Evolutionary conservation across 805 yeast genomes (phyloP).

Genomic region (Torulaspora indica): DNA sequence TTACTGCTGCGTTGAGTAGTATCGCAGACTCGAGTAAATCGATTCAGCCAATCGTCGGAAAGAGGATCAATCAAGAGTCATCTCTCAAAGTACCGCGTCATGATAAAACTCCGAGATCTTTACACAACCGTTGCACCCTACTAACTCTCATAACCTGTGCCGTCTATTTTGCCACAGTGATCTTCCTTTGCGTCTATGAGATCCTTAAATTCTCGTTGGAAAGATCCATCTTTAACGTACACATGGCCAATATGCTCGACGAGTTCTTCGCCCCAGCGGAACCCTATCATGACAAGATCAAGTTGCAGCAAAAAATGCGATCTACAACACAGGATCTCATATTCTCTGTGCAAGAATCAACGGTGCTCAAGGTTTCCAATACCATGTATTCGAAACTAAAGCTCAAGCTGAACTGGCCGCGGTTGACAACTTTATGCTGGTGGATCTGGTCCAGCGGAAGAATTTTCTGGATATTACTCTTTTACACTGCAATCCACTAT

Average conservation of each 20-base stretch:
- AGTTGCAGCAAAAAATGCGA: constrained; percentile 8
- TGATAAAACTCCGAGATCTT: not conserved
- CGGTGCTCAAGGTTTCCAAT: constrained; percentile 7
- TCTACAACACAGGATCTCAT: constrained; percentile 2
- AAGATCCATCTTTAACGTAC: constrained; percentile 7
- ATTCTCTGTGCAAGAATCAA: constrained; percentile 6
- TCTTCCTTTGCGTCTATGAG: constrained; percentile 7
- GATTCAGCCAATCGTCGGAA: not conserved
- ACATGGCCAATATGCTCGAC: constrained; percentile 6
- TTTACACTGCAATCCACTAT: constrained; percentile 13
- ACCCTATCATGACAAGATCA: constrained; percentile 1
- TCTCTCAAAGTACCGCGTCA: not conserved
- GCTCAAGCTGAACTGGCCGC: constrained; percentile 2
- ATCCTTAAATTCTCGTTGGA: constrained; percentile 9
- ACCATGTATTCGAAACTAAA: constrained; percentile 1
- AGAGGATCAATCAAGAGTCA: not conserved
- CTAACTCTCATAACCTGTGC: constrained; percentile 4
- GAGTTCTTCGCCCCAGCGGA: not conserved
- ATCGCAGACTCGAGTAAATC: not conserved
- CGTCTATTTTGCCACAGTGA: constrained; percentile 3
- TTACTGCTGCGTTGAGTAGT: not conserved
- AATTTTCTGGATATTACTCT: constrained; percentile 11
- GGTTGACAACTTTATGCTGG: constrained; percentile 6
- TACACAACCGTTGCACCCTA: constrained; percentile 2
- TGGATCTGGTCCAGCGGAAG: constrained; percentile 18